These are phyloP conservation scores for Didymella pomorum DNA, from an alignment of 2,329 filamentous ascomycete species.

Conservation along the genomic window DNA sequence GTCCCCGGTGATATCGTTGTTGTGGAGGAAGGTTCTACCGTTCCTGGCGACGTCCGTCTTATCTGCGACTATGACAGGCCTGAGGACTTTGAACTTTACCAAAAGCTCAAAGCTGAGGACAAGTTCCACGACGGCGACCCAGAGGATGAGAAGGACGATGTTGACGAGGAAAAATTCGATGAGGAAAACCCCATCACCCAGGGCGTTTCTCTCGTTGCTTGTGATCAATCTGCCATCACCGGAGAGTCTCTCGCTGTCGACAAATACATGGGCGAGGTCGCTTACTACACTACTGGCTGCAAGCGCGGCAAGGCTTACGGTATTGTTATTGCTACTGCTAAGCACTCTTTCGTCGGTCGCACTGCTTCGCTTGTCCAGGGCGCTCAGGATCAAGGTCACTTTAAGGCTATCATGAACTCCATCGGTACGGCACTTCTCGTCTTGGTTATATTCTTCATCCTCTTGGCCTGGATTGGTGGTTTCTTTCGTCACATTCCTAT, in stretches of 20 bases:
- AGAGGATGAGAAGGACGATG: slow-evolving; percentile 68
- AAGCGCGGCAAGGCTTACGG: slow-evolving; percentile 81
- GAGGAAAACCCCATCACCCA: slow-evolving; percentile 62
- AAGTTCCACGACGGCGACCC: slow-evolving; percentile 65
- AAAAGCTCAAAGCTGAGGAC: slow-evolving; percentile 66
- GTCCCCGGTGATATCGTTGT: slow-evolving; percentile 79
- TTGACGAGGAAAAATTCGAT: slow-evolving; percentile 66
- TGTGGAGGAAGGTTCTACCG: slow-evolving; percentile 74
- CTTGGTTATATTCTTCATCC: slow-evolving; percentile 79
- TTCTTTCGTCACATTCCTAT: slow-evolving; percentile 77
- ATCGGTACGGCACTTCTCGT: slow-evolving; percentile 78
- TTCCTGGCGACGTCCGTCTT: slow-evolving; percentile 73
- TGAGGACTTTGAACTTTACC: slow-evolving; percentile 72
- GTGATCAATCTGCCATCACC: slow-evolving; percentile 82
- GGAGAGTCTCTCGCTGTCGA: slow-evolving; percentile 81
- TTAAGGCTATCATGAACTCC: slow-evolving; percentile 81
- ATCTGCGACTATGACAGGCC: slow-evolving; percentile 76
- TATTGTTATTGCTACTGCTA: slow-evolving; percentile 72
- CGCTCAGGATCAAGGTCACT: slow-evolving; percentile 72
- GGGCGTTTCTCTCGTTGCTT: slow-evolving; percentile 72
- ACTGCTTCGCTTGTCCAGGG: slow-evolving; percentile 78
- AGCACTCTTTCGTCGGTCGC: slow-evolving; percentile 78
- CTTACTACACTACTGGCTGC: slow-evolving; percentile 83
- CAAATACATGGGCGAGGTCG: slow-evolving; percentile 78
- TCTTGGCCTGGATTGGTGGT: slow-evolving; percentile 77